phyloP scores from a whole-genome alignment of 2,329 filamentous ascomycete genomes.

The Verticillium longisporum region DNA sequence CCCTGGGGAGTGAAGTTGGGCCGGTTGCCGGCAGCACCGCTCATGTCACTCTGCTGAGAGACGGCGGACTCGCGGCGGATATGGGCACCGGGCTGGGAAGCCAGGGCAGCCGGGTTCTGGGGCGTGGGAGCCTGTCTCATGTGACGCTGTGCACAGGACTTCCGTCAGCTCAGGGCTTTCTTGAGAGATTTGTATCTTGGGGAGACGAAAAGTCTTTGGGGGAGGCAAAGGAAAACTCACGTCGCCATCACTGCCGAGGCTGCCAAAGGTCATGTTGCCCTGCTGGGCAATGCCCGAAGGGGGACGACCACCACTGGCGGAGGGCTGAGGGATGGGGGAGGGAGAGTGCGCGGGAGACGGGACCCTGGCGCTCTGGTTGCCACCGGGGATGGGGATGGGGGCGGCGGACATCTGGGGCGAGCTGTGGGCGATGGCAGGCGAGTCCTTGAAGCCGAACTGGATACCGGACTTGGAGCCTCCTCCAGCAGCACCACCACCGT shows the following conservation, averaged over 20 bases:
- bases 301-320: conserved; percentile 77
- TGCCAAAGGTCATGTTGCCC: conserved; percentile 71
- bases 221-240: conserved; percentile 45
- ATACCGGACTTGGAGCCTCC: conserved; percentile 57
- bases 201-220: neutral
- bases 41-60: conserved; percentile 50
- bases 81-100: conserved; percentile 62
- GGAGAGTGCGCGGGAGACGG: conserved; percentile 84
- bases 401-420: conserved; percentile 51
- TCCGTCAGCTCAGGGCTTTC: neutral
- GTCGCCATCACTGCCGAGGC: conserved; percentile 72
- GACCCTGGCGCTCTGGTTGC: conserved; percentile 60
- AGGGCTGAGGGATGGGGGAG: conserved; percentile 85
- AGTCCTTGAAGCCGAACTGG: conserved; percentile 76
- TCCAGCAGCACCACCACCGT: conserved; percentile 60
- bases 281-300: conserved; percentile 67
- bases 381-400: conserved; percentile 56
- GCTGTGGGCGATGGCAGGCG: conserved; percentile 60
- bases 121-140: conserved; percentile 60
- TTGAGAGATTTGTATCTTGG: no score
- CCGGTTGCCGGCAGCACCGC: conserved; percentile 53
- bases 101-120: conserved; percentile 53
- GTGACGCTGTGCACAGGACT: conserved; percentile 47
- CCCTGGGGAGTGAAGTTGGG: conserved; percentile 44
- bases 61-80: conserved; percentile 68